Evolutionary conservation across 1,284 basidiomycete species (phyloP), one percentile per base, ranked within the genome.

Genomic region (Garcileccinum viscosum): DNA sequence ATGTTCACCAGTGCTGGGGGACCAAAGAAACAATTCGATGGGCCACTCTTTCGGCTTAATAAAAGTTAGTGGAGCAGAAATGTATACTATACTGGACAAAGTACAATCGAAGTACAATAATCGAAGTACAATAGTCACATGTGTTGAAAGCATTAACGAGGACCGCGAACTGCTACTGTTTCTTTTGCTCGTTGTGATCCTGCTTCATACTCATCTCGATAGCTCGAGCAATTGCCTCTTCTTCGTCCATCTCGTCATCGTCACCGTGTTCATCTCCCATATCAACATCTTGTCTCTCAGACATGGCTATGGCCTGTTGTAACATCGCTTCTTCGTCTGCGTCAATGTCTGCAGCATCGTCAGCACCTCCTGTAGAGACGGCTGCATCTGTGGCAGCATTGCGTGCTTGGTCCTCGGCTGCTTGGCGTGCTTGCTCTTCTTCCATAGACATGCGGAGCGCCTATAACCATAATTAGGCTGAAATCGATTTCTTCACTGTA

Each of bases 391-490:
- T 56, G n/a, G 79, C 73, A 9, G 80, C 74, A 38, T 84, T 82
- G 24, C 81, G 78, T 35, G 77, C 73, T 60, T 70, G 80, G 66
- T 72, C 84, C 73, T 81, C 86, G 8, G 89, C 93, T n/a, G 89
- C 92, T 83, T 95, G 94, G 30, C 96, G 90, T 40, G 96, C 96
- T 79, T 94, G 92, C 70, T 97, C 97, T 82, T 99, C 97, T 82
- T 98, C 95, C 87, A 99, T 91, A 0, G 97, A 99, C 92, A 99
- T 95, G 50, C 97, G 94, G 58, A 99, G 87, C 15, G 96, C 97
- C 96, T 98, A 75, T 56, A 62, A 35, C 67, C 50, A 58, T 37
- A 38, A 40, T 71, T 38, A 72, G 59, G 24, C 22, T 47, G 62
- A 58, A 38, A 50, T 61, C 27, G 19, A n/a, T 53, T 8, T 38